These are phyloP conservation scores for Meyerozyma smithsonii DNA, from an alignment of 1,139 yeast genomes.

Conservation along the genomic window DNA sequence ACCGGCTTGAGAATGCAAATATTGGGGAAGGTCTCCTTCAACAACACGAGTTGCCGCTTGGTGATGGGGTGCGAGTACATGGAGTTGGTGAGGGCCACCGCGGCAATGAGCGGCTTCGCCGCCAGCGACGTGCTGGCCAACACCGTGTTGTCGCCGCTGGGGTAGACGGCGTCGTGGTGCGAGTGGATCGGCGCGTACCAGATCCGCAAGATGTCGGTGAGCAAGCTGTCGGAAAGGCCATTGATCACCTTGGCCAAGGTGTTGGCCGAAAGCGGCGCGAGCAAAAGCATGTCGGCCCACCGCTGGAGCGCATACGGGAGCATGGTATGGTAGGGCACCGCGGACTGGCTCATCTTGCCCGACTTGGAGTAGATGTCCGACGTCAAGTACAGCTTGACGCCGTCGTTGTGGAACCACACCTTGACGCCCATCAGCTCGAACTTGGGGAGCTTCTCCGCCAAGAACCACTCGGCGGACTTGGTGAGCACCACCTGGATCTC, in stretches of 20 bases:
- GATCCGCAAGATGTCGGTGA: slow-evolving; percentile 22
- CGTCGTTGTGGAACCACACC: slow-evolving; percentile 26
- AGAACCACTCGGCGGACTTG: slow-evolving; percentile 24
- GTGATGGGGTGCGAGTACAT: slow-evolving; percentile 31
- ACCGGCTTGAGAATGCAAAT: slow-evolving; percentile 26
- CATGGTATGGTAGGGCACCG: neutral
- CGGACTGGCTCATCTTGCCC: slow-evolving; percentile 13
- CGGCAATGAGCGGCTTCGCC: slow-evolving; percentile 25
- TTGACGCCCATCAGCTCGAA: slow-evolving; percentile 24
- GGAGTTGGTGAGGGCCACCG: slow-evolving; percentile 24
- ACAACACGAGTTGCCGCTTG: slow-evolving; percentile 17
- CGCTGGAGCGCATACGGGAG: slow-evolving; percentile 20
- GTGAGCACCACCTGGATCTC: slow-evolving; percentile 27
- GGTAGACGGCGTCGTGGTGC: slow-evolving; percentile 4
- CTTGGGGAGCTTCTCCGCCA: slow-evolving; percentile 21
- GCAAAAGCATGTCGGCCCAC: slow-evolving; percentile 32
- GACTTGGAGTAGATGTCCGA: slow-evolving; percentile 8
- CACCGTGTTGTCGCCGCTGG: slow-evolving; percentile 14
- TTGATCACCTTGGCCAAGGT: slow-evolving; percentile 25
- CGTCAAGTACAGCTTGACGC: slow-evolving; percentile 15
- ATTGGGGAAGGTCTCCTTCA: slow-evolving; percentile 25
- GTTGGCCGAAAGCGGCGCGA: slow-evolving; percentile 28
- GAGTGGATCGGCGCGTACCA: slow-evolving; percentile 20
- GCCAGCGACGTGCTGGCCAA: slow-evolving; percentile 16
- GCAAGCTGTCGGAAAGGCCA: slow-evolving; percentile 24